Evolutionary conservation across 2,329 filamentous ascomycete genomes (phyloP).

Genomic region (Chaetothyriales sp.): DNA sequence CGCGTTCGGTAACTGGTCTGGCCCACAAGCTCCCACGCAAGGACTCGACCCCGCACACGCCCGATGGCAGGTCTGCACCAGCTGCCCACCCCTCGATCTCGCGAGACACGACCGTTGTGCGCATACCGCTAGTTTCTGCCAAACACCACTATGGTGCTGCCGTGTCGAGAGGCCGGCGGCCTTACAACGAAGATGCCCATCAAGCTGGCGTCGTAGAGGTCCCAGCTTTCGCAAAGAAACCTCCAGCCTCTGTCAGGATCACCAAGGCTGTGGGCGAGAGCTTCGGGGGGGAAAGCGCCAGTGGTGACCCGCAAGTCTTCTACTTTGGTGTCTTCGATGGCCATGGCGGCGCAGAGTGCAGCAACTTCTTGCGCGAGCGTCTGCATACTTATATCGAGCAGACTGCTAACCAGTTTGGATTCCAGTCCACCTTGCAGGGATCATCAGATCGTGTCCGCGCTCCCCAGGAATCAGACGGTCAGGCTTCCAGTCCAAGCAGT

Average conservation of each 20-base stretch:
- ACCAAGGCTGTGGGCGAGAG: slow-evolving; percentile 33
- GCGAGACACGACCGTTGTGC: slow-evolving; percentile 79
- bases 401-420: slow-evolving; percentile 57
- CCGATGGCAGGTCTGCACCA: slow-evolving; percentile 37
- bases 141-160: slow-evolving; percentile 90
- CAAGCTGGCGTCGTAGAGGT: slow-evolving; percentile 89
- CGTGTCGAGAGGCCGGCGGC: slow-evolving; percentile 63
- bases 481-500: slow-evolving; percentile 11
- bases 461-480: not conserved
- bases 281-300: slow-evolving; percentile 58
- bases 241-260: slow-evolving; percentile 48
- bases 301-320: slow-evolving; percentile 87
- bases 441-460: not conserved
- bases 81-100: slow-evolving; percentile 43
- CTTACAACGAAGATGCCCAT: slow-evolving; percentile 85
- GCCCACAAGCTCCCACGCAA: slow-evolving; percentile 78
- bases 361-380: slow-evolving; percentile 67
- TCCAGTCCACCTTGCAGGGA: slow-evolving; percentile 56
- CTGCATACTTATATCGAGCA: slow-evolving; percentile 82
- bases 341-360: slow-evolving; percentile 80
- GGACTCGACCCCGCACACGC: slow-evolving; percentile 63
- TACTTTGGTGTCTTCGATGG: slow-evolving; percentile 97
- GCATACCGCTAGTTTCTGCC: slow-evolving; percentile 80
- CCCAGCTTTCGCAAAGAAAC: slow-evolving; percentile 76
- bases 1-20: slow-evolving; percentile 44